A percentile compares a stretch with the other conserved stretches of the same genome.
Evolutionary conservation across 495 filamentous ascomycete genomes (phyloP).

Genomic region (Cercophora samala): DNA sequence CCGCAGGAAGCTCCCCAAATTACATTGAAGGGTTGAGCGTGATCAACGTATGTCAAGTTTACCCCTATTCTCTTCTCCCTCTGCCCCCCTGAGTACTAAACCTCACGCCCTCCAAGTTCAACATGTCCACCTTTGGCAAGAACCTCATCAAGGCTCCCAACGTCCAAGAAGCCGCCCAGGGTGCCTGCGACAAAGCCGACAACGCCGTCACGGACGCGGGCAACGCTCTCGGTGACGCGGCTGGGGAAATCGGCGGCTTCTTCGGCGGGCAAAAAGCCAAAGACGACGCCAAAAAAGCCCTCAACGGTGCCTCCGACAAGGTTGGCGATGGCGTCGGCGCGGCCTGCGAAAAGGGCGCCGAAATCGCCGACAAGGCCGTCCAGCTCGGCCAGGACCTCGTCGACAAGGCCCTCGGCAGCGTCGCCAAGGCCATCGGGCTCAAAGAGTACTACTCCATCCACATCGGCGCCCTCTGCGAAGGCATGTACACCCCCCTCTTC

Average conservation of each 20-base stretch:
- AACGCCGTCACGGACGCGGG: slow-evolving; percentile 23
- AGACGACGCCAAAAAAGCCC: background rate
- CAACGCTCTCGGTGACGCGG: slow-evolving; percentile 23
- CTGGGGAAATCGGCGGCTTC: slow-evolving; percentile 21
- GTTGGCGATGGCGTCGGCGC: slow-evolving; percentile 31
- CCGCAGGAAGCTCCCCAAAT: slow-evolving; percentile 58
- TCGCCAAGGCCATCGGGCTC: slow-evolving; percentile 52
- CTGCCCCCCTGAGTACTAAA: slow-evolving; percentile 8
- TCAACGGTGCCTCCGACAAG: slow-evolving; percentile 25
- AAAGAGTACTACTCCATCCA: slow-evolving; percentile 72
- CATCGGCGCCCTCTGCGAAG: slow-evolving; percentile 64
- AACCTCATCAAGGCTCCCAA: slow-evolving; percentile 37
- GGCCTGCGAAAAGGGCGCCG: slow-evolving; percentile 25
- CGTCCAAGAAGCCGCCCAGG: slow-evolving; percentile 4
- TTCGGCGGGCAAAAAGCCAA: background rate
- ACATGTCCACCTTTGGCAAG: slow-evolving; percentile 59
- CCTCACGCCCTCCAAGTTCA: slow-evolving; percentile 51
- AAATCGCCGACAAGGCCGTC: slow-evolving; percentile 32
- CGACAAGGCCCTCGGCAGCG: slow-evolving; percentile 33
- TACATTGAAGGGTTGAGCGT: slow-evolving; percentile 61
- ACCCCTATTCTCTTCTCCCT: background rate
- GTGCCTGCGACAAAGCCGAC: slow-evolving; percentile 11
- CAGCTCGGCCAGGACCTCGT: slow-evolving; percentile 23
- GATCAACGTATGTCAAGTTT: slow-evolving; percentile 54
- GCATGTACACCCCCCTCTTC: slow-evolving; percentile 52